Evolutionary conservation across 2,329 filamentous ascomycete genomes (phyloP).

Genomic region (Taxawa tesnikishii): DNA sequence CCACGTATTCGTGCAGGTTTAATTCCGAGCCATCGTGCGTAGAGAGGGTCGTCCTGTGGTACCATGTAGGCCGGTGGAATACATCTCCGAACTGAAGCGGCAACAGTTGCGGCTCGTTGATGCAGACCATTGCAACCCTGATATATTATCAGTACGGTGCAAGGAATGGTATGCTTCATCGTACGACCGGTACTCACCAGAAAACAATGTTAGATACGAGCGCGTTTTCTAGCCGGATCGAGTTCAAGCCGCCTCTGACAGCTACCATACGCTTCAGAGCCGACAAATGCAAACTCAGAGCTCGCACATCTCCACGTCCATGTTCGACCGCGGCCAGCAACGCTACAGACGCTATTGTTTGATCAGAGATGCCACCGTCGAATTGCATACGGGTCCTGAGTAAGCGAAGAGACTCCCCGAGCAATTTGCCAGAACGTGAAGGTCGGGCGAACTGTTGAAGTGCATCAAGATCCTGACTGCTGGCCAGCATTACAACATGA

Average conservation of each 20-base stretch:
- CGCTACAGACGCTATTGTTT: conserved; percentile 2
- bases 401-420: not conserved
- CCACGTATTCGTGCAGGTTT: not conserved
- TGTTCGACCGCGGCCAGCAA: conserved; percentile 2
- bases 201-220: conserved; percentile 2
- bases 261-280: conserved; percentile 1
- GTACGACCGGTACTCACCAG: conserved; percentile 1
- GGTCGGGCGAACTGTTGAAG: conserved; percentile 1
- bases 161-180: too few species aligned
- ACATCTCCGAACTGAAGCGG: not conserved
- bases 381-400: not conserved
- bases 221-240: not conserved
- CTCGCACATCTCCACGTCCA: not conserved
- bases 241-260: not conserved
- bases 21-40: not conserved
- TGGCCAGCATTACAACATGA: conserved; percentile 1
- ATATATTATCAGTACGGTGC: too few species aligned
- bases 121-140: not conserved
- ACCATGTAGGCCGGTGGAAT: not conserved
- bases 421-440: not conserved
- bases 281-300: conserved; percentile 1
- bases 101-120: not conserved
- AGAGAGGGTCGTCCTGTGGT: not conserved
- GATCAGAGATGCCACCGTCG: not conserved
- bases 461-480: not conserved